Evolutionary conservation across 176 grass and related monocot genomes (phyloP).

Genomic region (Oryza brachyantha): DNA sequence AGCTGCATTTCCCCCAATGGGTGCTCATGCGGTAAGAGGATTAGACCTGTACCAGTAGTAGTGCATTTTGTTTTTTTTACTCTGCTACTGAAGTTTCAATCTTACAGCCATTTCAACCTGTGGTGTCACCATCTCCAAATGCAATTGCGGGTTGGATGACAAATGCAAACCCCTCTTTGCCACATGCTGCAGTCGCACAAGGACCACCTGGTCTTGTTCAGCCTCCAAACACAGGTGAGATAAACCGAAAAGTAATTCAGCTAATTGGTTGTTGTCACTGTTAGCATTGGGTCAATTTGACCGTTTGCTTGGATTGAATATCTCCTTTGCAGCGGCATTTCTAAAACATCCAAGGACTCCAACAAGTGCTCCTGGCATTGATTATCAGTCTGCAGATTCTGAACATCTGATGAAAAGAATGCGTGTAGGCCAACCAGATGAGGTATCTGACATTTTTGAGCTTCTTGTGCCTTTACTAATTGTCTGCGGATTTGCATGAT

Average conservation of each 20-base stretch:
- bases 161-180: conserved; percentile 80
- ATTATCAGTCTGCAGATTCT: conserved; percentile 98
- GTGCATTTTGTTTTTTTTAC: not conserved
- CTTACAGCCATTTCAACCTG: conserved; percentile 87
- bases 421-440: conserved; percentile 87
- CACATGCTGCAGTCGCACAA: conserved; percentile 78
- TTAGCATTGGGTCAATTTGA: conserved; percentile 19
- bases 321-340: conserved; percentile 73
- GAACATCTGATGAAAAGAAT: conserved; percentile 99
- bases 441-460: conserved; percentile 49
- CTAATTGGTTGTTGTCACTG: conserved; percentile 2
- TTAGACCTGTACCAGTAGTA: not conserved
- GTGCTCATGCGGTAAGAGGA: conserved; percentile 79
- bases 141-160: conserved; percentile 99
- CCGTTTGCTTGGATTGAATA: conserved; percentile 14
- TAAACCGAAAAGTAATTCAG: conserved; percentile 23
- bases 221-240: conserved; percentile 77
- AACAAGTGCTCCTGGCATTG: conserved; percentile 74
- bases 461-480: not conserved
- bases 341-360: conserved; percentile 92
- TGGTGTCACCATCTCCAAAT: conserved; percentile 91
- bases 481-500: not conserved
- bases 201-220: conserved; percentile 81
- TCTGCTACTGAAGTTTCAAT: conserved; percentile 24
- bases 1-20: conserved; percentile 87